Conservation (phyloP, 192 early-diverging fungal genomes). For the Paraglomus occultum region DNA sequence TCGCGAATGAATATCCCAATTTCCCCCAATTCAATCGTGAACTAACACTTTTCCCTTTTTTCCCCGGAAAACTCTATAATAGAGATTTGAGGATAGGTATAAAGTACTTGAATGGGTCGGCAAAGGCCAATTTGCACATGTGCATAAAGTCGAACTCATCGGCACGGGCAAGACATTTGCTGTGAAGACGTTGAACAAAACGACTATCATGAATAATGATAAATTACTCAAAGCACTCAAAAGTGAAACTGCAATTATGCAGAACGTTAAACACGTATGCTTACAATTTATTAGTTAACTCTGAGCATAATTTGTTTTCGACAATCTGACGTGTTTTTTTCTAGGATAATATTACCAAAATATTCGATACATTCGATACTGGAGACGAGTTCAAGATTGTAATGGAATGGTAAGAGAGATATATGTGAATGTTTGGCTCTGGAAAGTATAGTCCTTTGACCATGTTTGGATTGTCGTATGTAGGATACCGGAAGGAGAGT, state of each 20-base stretch:
- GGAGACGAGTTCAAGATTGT: constrained; percentile 8
- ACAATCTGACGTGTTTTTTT: neutral
- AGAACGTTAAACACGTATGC: neutral
- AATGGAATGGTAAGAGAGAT: constrained; percentile 12
- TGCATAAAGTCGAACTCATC: neutral
- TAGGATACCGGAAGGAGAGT: constrained; percentile 82
- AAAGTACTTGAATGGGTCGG: neutral
- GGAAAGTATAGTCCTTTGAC: too few relatives aligned
- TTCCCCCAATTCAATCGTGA: too few relatives aligned
- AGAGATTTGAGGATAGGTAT: constrained; percentile 1
- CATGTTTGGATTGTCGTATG: neutral
- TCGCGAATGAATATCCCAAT: too few relatives aligned
- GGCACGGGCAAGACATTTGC: neutral
- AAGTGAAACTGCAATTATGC: constrained; percentile 6
- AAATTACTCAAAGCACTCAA: neutral
- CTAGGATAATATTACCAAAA: constrained; percentile 2
- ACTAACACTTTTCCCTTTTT: too few relatives aligned
- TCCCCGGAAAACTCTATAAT: too few relatives aligned
- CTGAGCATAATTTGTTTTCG: neutral
- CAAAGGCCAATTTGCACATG: constrained; percentile 10
- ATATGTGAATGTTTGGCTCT: neutral
- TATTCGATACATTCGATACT: neutral
- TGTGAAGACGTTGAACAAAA: constrained; percentile 9
- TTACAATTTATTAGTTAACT: neutral
- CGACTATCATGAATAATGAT: neutral